Conservation (phyloP, 2,329 filamentous ascomycete species). For the Tolypocladium tundrense region DNA sequence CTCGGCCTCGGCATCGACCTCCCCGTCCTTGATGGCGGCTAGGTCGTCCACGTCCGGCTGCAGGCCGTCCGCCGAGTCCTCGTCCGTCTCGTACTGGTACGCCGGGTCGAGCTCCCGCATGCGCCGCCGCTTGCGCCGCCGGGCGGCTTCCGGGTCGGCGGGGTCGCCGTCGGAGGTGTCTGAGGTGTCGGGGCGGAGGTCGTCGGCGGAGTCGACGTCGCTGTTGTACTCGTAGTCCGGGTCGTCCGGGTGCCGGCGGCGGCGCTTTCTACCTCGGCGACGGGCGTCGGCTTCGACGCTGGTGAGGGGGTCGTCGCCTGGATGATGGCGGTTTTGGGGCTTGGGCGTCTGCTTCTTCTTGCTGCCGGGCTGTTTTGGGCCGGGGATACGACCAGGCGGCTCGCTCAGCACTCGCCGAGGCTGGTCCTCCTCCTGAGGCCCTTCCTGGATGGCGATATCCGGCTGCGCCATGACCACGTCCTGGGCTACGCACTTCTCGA, state of each 20-base stretch:
- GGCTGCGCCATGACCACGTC: not conserved
- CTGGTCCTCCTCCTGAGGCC: not conserved
- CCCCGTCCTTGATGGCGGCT: not conserved
- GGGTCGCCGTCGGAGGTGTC: not conserved
- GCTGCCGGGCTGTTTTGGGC: not conserved
- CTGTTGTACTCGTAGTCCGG: not conserved
- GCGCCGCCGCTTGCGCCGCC: not conserved
- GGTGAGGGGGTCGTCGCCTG: not conserved
- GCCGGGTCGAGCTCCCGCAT: conserved; percentile 3
- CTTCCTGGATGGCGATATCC: not conserved
- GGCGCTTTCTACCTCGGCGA: not conserved
- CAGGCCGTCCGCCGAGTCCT: conserved; percentile 11
- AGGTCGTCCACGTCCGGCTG: conserved; percentile 10
- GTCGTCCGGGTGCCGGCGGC: not conserved
- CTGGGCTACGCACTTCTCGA: not conserved
- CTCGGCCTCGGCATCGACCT: not conserved
- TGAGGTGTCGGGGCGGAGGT: not conserved
- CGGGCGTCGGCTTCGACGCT: not conserved
- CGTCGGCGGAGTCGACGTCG: not conserved
- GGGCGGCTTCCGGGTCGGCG: not conserved
- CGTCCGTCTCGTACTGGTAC: conserved; percentile 10
- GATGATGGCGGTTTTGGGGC: not conserved
- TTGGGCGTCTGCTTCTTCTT: not conserved
- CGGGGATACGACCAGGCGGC: not conserved
- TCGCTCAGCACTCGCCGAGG: not conserved